A percentile compares a stretch with the other conserved stretches of the same genome.
phyloP scores from a whole-genome alignment of 495 filamentous ascomycete species.

The Entonaema liquescens region DNA sequence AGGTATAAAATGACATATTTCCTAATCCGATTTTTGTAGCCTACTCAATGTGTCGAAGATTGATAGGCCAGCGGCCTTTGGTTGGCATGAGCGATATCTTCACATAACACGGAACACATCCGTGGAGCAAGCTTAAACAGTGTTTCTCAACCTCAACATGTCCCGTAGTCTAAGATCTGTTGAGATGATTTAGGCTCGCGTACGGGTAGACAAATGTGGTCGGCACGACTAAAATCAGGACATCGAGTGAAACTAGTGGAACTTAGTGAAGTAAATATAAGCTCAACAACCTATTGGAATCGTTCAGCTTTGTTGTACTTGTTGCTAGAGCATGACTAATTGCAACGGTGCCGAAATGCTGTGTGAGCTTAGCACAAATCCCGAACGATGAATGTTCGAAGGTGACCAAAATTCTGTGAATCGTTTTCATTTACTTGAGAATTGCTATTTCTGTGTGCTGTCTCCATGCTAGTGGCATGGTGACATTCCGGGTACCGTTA shows the following conservation, averaged over 20 bases:
- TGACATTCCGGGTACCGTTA: not conserved
- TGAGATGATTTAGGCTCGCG: not conserved
- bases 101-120: not conserved
- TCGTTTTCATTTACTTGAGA: not conserved
- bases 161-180: not conserved
- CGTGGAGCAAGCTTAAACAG: not conserved
- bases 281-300: not conserved
- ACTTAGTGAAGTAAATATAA: conserved; percentile 2
- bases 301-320: not conserved
- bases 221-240: not conserved
- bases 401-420: not conserved
- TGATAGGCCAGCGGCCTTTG: not conserved
- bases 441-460: not conserved
- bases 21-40: not conserved
- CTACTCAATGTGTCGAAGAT: not conserved
- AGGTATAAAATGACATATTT: not conserved
- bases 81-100: not conserved
- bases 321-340: not conserved
- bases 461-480: not conserved
- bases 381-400: not conserved
- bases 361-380: conserved; percentile 2
- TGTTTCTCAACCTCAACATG: not conserved
- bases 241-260: not conserved
- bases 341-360: conserved; percentile 2
- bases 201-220: not conserved